These are phyloP conservation scores for Penicillium sp. DNA, from an alignment of 2,329 filamentous ascomycete species.

Conservation along the genomic window DNA sequence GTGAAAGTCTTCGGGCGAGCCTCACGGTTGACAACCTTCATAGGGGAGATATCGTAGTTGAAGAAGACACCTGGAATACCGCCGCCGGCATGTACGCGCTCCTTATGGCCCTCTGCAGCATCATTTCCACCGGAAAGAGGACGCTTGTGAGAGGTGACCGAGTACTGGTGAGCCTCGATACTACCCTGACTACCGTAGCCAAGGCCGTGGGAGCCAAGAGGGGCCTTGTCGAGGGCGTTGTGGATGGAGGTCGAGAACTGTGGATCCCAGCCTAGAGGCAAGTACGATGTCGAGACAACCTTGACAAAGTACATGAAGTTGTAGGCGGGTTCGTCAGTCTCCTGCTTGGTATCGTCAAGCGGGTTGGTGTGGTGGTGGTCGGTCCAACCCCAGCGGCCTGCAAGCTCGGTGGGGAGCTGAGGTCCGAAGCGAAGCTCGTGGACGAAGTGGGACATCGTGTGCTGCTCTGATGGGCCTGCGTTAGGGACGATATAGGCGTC, in stretches of 20 bases:
- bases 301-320: slow-evolving; percentile 99
- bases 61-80: slow-evolving; percentile 98
- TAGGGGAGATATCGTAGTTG: slow-evolving; percentile 97
- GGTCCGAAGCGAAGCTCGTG: slow-evolving; percentile 92
- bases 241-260: slow-evolving; percentile 45
- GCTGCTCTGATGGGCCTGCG: slow-evolving; percentile 61
- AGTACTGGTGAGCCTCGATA: slow-evolving; percentile 97
- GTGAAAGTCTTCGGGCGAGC: slow-evolving; percentile 84
- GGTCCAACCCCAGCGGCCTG: slow-evolving; percentile 68
- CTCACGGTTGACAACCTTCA: slow-evolving; percentile 99
- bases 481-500: slow-evolving; percentile 83
- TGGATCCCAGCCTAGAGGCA: slow-evolving; percentile 85
- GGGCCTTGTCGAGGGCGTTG: slow-evolving; percentile 52
- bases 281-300: slow-evolving; percentile 92
- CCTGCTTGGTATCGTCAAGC: slow-evolving; percentile 75
- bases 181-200: slow-evolving; percentile 69
- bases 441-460: slow-evolving; percentile 86
- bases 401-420: slow-evolving; percentile 73
- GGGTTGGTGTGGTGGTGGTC: slow-evolving; percentile 86
- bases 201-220: slow-evolving; percentile 68
- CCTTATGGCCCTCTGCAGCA: slow-evolving; percentile 82
- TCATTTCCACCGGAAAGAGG: slow-evolving; percentile 82
- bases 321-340: slow-evolving; percentile 76
- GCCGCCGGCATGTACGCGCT: slow-evolving; percentile 82
- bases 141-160: slow-evolving; percentile 92